Evolutionary conservation across 257 asterid species (phyloP), one percentile per base, ranked within the genome.

Genomic region (Scutellaria baicalensis): DNA sequence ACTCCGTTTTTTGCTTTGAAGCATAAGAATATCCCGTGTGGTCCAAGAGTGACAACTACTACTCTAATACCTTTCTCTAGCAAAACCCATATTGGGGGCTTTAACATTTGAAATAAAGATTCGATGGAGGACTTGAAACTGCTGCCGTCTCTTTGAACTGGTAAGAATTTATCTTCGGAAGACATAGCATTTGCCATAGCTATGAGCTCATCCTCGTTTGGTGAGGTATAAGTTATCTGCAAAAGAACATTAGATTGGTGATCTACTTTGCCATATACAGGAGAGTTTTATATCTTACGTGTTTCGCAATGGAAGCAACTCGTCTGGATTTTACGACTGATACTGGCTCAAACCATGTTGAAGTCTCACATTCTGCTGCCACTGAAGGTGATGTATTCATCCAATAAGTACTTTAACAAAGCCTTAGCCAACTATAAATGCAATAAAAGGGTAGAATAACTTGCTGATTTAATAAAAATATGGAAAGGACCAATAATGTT

Each of bases 341-440:
- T 51, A 93, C 99, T 8, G 99, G 97, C 84, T 91, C 97, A 76
- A 93, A 93, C 99, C 99, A 93, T 59, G 88, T 78, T 49, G 87
- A 78, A 48, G 94, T 89, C 59, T 70, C 67, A 66, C 83, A 78
- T 82, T 84, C 87, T 64, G 88, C 91, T 55, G 99, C 96, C 82
- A 82, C 99, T 91, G 96, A 35, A 64, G 60, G 38, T 72, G 60
- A 58, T 5, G 62, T 56, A 66, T 60, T 66, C 64, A 71, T 35
- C 27, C 44, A 69, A 39, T 69, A 48, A 79, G 75, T 59, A 69
- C 23, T 51, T 39, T 27, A 27, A 51, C 59, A 64, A 54, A 58
- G 58, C 6, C 33, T 56, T 14, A 20, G 6, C 66, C 52, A 45
- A 49, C 62, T 3, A 21, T 31, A 43, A 58, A 18, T 42, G 75